These are phyloP conservation scores for Petunia hybrid DNA, from an alignment of 305 asterid genomes.

Conservation along the genomic window DNA sequence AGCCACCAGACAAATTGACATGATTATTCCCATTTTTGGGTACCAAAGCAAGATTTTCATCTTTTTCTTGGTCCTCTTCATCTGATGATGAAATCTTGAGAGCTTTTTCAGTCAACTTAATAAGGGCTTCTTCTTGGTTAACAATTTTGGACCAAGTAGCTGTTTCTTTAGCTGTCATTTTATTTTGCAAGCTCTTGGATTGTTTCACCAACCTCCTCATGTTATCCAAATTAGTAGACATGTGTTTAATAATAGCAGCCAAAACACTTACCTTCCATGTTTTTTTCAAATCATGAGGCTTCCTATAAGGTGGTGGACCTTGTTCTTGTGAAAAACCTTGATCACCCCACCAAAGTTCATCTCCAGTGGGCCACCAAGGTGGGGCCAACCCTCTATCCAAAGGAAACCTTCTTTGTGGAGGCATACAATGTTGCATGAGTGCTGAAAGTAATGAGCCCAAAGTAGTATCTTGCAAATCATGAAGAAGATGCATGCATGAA, in stretches of 20 bases:
- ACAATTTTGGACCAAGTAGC: conserved; percentile 57
- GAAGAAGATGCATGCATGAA: conserved; percentile 53
- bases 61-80: background rate
- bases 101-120: conserved; percentile 37
- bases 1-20: background rate
- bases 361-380: conserved; percentile 84
- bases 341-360: conserved; percentile 69
- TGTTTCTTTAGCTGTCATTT: conserved; percentile 65
- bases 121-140: conserved; percentile 58
- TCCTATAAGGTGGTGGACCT: conserved; percentile 62
- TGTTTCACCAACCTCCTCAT: conserved; percentile 57
- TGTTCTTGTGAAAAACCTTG: conserved; percentile 53
- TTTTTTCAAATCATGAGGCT: conserved; percentile 63
- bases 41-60: background rate
- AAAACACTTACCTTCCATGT: conserved; percentile 63
- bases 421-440: conserved; percentile 62
- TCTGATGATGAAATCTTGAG: conserved; percentile 40
- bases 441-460: conserved; percentile 63
- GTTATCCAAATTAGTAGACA: conserved; percentile 49
- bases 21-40: background rate
- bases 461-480: conserved; percentile 63
- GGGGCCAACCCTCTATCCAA: conserved; percentile 57
- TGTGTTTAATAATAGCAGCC: conserved; percentile 60
- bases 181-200: conserved; percentile 61
- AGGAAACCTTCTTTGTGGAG: conserved; percentile 67